Percentiles rank a stretch among this genome's conserved stretches.
phyloP scores from a whole-genome alignment of 768 basidiomycete species.

The Boletellus sp. region DNA sequence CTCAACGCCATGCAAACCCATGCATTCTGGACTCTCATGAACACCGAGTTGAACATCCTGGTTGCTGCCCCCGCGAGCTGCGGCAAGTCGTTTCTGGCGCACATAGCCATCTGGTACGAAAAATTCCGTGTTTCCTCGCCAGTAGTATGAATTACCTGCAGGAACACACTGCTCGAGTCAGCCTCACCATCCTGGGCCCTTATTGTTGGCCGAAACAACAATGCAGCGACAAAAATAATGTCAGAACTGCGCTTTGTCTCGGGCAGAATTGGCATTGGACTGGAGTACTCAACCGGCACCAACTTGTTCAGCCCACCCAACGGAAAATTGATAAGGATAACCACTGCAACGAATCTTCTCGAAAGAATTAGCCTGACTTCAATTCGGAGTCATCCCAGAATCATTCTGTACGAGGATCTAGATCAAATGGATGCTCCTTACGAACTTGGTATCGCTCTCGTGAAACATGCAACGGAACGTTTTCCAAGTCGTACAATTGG shows the following conservation, averaged over 20 bases:
- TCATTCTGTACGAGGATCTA: constrained; percentile 82
- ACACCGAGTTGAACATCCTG: constrained; percentile 63
- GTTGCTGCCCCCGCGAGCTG: constrained; percentile 76
- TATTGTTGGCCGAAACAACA: constrained; percentile 58
- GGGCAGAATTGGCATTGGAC: constrained; percentile 35
- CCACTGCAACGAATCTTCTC: constrained; percentile 53
- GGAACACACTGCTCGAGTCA: constrained; percentile 50
- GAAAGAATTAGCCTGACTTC: constrained; percentile 33
- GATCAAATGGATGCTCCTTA: constrained; percentile 79
- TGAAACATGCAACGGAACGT: constrained; percentile 61
- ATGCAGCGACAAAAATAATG: constrained; percentile 51
- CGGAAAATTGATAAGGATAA: constrained; percentile 50
- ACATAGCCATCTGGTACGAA: constrained; percentile 69
- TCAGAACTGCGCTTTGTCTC: constrained; percentile 48
- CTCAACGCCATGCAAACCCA: constrained; percentile 91
- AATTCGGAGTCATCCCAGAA: constrained; percentile 40
- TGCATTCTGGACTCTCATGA: constrained; percentile 74
- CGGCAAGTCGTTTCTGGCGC: constrained; percentile 76
- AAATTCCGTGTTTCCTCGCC: background rate
- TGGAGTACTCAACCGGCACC: constrained; percentile 32
- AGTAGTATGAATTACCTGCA: constrained; percentile 30
- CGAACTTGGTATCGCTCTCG: constrained; percentile 76
- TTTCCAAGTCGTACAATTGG: constrained; percentile 72
- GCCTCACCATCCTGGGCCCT: constrained; percentile 52
- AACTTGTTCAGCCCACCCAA: constrained; percentile 35